Base-by-base conservation (phyloP, 2,329 filamentous ascomycete species). In the Moelleriella libera region DNA sequence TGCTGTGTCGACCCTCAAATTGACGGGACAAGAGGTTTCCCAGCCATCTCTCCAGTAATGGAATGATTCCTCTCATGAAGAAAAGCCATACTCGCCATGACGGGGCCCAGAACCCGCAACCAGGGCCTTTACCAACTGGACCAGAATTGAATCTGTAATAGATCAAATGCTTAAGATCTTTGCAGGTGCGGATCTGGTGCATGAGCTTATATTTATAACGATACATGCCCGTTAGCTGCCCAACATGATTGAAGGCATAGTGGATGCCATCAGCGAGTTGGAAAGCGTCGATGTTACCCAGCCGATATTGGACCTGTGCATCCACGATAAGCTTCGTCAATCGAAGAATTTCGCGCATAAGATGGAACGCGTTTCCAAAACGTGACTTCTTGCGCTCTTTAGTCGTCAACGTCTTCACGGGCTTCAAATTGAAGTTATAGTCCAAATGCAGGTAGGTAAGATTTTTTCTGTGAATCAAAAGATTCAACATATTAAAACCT, bases 121-220 rank as follows among this genome's bases (percentile, higher is more conserved):
- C 92, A 55, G 94, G 92, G 41, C 92, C 92, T 64, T 98, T 98
- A 7, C 92, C 92, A 21, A 98, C 94, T 9, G 90, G 86, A 0
- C 89, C 92, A 50, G 88, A 89, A 65, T 98, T 98, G 71, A 98
- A 98, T 45, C 90, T 85, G 66, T 97, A 97, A 70, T 98, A 98
- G 55, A 98, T 97, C 52, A 98, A 70, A 76, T 98, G 92, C 77
- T 98, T 98, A 61, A 98, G 66, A 68, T 98, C 92, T 68, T 98
- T 98, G 74, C 92, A 98, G 1, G 92, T 94, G 57, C 92, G 87
- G 58, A 98, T 98, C 66, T 98, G 92, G 64, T 98, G 92, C 92
- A 98, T 98, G 48, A 98, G 75, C 74, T 98, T 98, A 73, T 98
- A 98, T 74, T 98, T 98, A 77, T 98, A 98, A 51, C 92, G 85